Conservation (phyloP, 345 rosid genomes). For the Clarkia xantiana region DNA sequence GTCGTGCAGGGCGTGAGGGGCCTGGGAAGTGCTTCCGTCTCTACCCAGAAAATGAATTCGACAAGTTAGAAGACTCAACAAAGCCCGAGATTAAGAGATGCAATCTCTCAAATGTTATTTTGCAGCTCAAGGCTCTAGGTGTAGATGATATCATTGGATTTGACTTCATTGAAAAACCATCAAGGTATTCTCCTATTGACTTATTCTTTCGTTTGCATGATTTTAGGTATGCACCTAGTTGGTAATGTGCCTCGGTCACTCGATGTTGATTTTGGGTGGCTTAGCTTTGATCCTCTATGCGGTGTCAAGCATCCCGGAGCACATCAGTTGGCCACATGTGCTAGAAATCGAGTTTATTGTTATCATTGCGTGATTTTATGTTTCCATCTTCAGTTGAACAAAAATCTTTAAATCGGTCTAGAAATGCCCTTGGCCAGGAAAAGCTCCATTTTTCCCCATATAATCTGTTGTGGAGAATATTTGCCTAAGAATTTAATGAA, state of each 20-base stretch:
- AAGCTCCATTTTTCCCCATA: not conserved
- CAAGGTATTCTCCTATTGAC: slow-evolving; percentile 32
- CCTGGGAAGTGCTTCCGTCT: slow-evolving; percentile 94
- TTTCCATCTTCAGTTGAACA: no score
- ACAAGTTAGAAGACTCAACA: slow-evolving; percentile 78
- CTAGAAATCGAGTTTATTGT: no score
- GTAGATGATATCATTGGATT: slow-evolving; percentile 82
- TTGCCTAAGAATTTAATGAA: no score
- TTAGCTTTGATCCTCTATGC: no score
- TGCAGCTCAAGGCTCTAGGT: slow-evolving; percentile 86
- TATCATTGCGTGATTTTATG: no score
- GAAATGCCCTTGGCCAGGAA: not conserved
- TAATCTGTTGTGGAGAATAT: not conserved
- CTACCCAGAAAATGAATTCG: slow-evolving; percentile 79
- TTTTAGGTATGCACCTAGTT: not conserved
- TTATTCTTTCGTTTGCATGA: slow-evolving; percentile 1
- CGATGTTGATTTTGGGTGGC: no score
- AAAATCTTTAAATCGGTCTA: no score
- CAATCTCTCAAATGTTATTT: slow-evolving; percentile 80
- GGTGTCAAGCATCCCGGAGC: no score
- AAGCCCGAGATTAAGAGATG: slow-evolving; percentile 87
- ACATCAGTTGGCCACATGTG: no score
- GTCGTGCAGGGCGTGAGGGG: slow-evolving; percentile 94
- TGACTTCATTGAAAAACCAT: slow-evolving; percentile 84
- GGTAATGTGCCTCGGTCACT: not conserved